Conservation (phyloP, 441 rosid species). For the Rhodomyrtus psidioides region DNA sequence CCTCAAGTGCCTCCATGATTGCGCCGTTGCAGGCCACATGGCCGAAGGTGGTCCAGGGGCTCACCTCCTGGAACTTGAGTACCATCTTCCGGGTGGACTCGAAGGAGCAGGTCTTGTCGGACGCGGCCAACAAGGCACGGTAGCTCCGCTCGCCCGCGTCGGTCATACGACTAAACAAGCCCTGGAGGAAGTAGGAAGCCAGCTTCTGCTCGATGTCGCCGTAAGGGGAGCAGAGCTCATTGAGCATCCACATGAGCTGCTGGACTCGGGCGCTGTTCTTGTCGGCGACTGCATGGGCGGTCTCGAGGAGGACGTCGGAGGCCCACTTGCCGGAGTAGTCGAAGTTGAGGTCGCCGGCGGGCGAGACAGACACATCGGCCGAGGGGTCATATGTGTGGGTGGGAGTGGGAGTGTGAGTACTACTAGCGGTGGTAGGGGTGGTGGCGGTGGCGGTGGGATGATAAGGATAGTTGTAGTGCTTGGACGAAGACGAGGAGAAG, state of each 20-base stretch:
- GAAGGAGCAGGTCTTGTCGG: slow-evolving; percentile 65
- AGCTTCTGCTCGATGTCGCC: slow-evolving; percentile 86
- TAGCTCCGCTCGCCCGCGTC: slow-evolving; percentile 59
- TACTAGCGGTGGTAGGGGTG: slow-evolving; percentile 14
- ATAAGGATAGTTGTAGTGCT: slow-evolving; percentile 24
- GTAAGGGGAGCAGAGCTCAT: slow-evolving; percentile 75
- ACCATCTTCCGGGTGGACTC: slow-evolving; percentile 74
- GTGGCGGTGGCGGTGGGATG: slow-evolving; percentile 22
- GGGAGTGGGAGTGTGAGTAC: slow-evolving; percentile 7
- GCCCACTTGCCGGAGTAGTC: slow-evolving; percentile 77
- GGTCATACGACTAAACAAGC: slow-evolving; percentile 75
- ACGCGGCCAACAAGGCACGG: slow-evolving; percentile 42
- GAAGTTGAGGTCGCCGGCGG: slow-evolving; percentile 35
- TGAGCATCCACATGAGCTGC: slow-evolving; percentile 87
- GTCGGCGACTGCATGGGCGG: slow-evolving; percentile 62
- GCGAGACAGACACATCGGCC: slow-evolving; percentile 44
- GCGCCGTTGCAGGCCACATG: slow-evolving; percentile 92
- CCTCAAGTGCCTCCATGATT: slow-evolving; percentile 80
- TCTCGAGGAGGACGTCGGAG: slow-evolving; percentile 49
- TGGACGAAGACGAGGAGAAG: slow-evolving; percentile 89
- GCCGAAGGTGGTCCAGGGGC: slow-evolving; percentile 93
- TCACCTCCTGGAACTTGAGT: slow-evolving; percentile 83
- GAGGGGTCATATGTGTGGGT: slow-evolving; percentile 4
- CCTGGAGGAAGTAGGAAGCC: slow-evolving; percentile 81
- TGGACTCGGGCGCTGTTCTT: slow-evolving; percentile 53